Evolutionary conservation across 768 basidiomycete species (phyloP).

Genomic region (Hypholoma fasciculare): DNA sequence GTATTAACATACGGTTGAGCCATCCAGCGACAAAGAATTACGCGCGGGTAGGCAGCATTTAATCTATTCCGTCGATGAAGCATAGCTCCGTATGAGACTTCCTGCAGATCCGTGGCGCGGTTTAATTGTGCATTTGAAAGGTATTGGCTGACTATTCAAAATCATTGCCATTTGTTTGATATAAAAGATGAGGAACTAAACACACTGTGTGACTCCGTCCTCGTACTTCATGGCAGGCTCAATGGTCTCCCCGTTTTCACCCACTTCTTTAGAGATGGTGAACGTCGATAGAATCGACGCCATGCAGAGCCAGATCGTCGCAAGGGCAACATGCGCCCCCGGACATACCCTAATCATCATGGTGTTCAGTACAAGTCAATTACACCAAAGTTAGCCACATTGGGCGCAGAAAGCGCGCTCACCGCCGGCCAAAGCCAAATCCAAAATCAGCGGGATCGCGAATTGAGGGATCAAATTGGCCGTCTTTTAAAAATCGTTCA

Average conservation of each 20-base stretch:
- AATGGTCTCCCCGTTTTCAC: slow-evolving; percentile 21
- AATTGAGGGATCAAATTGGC: slow-evolving; percentile 29
- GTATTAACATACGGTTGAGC: no score
- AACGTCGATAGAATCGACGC: slow-evolving; percentile 33
- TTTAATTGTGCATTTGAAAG: slow-evolving; percentile 29
- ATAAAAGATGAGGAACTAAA: no score
- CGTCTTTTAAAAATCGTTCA: slow-evolving; percentile 42
- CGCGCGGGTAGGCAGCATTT: no score
- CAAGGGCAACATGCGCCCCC: slow-evolving; percentile 26
- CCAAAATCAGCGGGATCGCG: slow-evolving; percentile 33
- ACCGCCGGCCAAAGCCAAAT: slow-evolving; percentile 41
- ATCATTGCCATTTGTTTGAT: neutral
- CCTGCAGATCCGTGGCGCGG: slow-evolving; percentile 26
- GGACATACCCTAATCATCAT: slow-evolving; percentile 11
- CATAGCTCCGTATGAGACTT: slow-evolving; percentile 7
- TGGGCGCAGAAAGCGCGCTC: neutral
- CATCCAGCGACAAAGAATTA: neutral
- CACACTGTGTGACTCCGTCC: slow-evolving; percentile 19
- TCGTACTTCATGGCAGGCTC: slow-evolving; percentile 17
- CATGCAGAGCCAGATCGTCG: slow-evolving; percentile 23
- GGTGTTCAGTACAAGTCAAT: neutral
- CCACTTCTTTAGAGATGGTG: slow-evolving; percentile 26
- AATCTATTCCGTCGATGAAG: neutral
- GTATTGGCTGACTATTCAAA: slow-evolving; percentile 20
- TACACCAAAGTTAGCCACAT: neutral